Base-by-base conservation (phyloP, 164 flowering plant genomes). In the Umbilicus rupestris region DNA sequence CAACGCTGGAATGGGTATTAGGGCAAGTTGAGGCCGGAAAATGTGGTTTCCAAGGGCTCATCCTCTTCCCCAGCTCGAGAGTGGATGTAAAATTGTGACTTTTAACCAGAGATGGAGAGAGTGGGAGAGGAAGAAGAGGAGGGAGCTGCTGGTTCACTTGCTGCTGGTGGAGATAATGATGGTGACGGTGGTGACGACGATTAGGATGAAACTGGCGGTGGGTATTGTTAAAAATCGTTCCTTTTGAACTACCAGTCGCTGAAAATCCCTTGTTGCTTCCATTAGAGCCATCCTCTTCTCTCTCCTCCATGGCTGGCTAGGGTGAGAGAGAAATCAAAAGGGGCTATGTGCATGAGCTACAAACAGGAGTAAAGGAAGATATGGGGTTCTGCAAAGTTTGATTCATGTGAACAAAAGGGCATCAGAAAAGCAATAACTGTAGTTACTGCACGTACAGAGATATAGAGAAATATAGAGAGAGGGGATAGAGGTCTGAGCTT, bases 291-390 rank as follows among this genome's bases (percentile, higher is more conserved):
- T 81, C 46, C 17, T 80, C 78, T 59, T 80, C 78, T 52, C 80
- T 74, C 72, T 85, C 84, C 69, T 84, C 91, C 94, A 88, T 85
- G 62, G 47, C 66, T 71, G 49, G 63, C 50, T 63, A 3, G 7
- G 37, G 37, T 44, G 64, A 64, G 63, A 55, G 68, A 69, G 69
- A 52, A 62, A 11, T 70, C 39, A 55, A 66, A 57, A 14, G 57
- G 60, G 62, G 50, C 29, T 66, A 44, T 67, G 63, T 64, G 63
- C 62, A 29, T 70, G 65, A 39, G 44, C 44, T 41, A 41, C 44
- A 41, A 41, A 41, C 44, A 41, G 44, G 28, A 71, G 31, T 63
- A 49, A 50, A 68, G 42, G 65, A 44, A 67, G 33, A 49, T 52
- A 7, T 10, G 35, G 63, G 41, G 50, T 28, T 0, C 52, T 31